These are phyloP conservation scores for Phytophthora cryptogea DNA, from an alignment of 352 stramenopile genomes.

Conservation along the genomic window DNA sequence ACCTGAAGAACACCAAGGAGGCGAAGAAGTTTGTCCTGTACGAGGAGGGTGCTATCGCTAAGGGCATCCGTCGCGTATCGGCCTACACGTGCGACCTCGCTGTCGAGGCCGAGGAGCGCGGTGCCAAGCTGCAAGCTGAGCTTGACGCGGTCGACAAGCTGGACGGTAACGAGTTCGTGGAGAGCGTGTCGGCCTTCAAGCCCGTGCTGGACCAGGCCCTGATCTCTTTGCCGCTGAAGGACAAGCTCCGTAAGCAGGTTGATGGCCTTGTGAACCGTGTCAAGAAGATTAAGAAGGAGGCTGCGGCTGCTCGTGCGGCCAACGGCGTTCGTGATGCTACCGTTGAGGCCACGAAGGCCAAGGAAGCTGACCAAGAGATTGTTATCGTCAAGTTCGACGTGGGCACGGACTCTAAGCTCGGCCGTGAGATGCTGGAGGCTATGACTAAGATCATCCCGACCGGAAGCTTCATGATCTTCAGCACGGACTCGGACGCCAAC, in stretches of 20 bases:
- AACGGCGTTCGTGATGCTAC: conserved; percentile 71
- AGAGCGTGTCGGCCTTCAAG: conserved; percentile 92
- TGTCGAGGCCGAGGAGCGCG: conserved; percentile 85
- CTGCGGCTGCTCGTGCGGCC: conserved; percentile 62
- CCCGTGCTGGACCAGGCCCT: conserved; percentile 87
- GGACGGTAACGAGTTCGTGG: conserved; percentile 75
- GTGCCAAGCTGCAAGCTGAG: conserved; percentile 77
- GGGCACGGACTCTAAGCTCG: conserved; percentile 94
- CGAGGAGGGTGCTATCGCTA: conserved; percentile 96
- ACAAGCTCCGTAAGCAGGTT: conserved; percentile 78
- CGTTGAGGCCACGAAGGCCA: conserved; percentile 57
- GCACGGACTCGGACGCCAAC: conserved; percentile 88
- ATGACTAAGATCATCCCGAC: conserved; percentile 79
- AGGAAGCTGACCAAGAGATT: conserved; percentile 64
- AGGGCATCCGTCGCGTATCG: conserved; percentile 97
- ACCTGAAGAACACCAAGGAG: conserved; percentile 96
- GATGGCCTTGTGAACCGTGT: conserved; percentile 74
- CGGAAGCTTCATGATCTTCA: conserved; percentile 94
- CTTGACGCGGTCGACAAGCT: conserved; percentile 81
- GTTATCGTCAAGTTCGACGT: conserved; percentile 93
- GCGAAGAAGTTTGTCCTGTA: conserved; percentile 97
- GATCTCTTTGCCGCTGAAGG: conserved; percentile 92
- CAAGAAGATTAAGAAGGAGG: conserved; percentile 85
- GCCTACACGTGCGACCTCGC: conserved; percentile 93
- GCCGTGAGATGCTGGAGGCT: conserved; percentile 94